These are phyloP conservation scores for Albugo candida DNA, from an alignment of 352 stramenopile species.

Conservation along the genomic window DNA sequence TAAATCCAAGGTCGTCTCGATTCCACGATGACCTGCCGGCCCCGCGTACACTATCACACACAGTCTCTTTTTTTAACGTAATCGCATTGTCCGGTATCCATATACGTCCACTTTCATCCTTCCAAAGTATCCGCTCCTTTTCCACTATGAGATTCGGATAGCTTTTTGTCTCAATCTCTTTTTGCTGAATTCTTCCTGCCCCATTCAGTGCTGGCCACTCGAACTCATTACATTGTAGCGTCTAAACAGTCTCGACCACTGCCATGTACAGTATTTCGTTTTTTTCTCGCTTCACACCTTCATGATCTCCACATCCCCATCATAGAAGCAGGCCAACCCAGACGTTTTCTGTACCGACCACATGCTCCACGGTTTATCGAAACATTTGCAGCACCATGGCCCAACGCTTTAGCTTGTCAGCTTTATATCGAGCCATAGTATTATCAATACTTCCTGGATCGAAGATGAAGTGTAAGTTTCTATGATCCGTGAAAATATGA, in stretches of 20 bases:
- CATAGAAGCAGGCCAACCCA: constrained; percentile 14
- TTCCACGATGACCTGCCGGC: constrained; percentile 9
- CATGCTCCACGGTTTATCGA: constrained; percentile 11
- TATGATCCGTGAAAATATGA: too few relatives aligned
- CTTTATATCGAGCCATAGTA: constrained; percentile 8
- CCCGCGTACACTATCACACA: constrained; percentile 12
- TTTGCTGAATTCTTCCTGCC: constrained; percentile 1
- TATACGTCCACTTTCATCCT: constrained; percentile 1
- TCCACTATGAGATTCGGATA: too few relatives aligned
- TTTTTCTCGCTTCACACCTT: too few relatives aligned
- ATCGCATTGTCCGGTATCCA: constrained; percentile 10
- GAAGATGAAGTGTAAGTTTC: constrained; percentile 13
- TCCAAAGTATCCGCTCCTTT: background rate
- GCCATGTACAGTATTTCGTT: too few relatives aligned
- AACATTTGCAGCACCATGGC: constrained; percentile 7
- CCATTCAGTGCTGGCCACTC: constrained; percentile 5
- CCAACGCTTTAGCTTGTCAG: constrained; percentile 15
- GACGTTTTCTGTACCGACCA: constrained; percentile 11
- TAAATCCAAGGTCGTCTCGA: constrained; percentile 4
- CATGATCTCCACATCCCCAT: too few relatives aligned
- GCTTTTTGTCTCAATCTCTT: too few relatives aligned
- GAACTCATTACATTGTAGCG: constrained; percentile 3
- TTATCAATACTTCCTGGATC: constrained; percentile 2
- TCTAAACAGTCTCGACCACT: constrained; percentile 1
- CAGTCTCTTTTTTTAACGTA: constrained; percentile 6